These are phyloP conservation scores for Bryum argenteum DNA, from an alignment of 225 moss, liverwort and hornwort genomes.

Conservation along the genomic window DNA sequence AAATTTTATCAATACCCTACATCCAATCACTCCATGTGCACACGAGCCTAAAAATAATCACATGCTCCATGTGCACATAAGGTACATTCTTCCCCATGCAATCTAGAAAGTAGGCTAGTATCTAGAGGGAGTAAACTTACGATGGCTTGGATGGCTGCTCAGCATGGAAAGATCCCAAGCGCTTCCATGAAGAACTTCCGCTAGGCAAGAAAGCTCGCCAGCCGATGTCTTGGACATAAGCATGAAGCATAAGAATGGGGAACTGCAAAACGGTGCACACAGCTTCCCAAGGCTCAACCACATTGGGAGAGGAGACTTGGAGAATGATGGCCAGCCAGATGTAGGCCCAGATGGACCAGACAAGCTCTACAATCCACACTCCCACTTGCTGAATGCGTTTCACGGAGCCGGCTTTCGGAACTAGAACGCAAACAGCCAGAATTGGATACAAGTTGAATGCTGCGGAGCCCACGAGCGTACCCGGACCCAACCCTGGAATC, in stretches of 20 bases:
- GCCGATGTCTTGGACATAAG: slow-evolving; percentile 71
- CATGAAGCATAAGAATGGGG: slow-evolving; percentile 79
- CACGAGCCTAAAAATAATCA: no score
- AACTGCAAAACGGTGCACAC: slow-evolving; percentile 78
- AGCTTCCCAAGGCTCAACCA: slow-evolving; percentile 74
- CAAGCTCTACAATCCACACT: slow-evolving; percentile 78
- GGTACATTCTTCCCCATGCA: slow-evolving; percentile 11
- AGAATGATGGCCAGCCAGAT: slow-evolving; percentile 81
- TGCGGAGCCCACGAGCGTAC: slow-evolving; percentile 85
- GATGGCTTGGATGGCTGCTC: slow-evolving; percentile 20
- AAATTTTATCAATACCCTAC: no score
- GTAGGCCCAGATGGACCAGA: slow-evolving; percentile 97
- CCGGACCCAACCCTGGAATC: slow-evolving; percentile 77
- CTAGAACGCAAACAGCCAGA: slow-evolving; percentile 80
- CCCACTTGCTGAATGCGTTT: slow-evolving; percentile 74
- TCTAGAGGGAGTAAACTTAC: slow-evolving; percentile 31
- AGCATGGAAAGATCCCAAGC: slow-evolving; percentile 34
- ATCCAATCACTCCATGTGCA: no score
- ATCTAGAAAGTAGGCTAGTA: not conserved
- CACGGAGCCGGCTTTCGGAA: slow-evolving; percentile 66
- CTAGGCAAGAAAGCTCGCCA: slow-evolving; percentile 48
- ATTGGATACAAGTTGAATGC: slow-evolving; percentile 87
- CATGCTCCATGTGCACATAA: no score
- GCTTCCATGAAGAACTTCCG: slow-evolving; percentile 38
- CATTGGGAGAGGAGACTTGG: slow-evolving; percentile 75